Percentiles rank a stretch among this genome's conserved stretches.
These are phyloP conservation scores for Zygoascus tannicola DNA, from an alignment of 805 yeast genomes.

Conservation along the genomic window DNA sequence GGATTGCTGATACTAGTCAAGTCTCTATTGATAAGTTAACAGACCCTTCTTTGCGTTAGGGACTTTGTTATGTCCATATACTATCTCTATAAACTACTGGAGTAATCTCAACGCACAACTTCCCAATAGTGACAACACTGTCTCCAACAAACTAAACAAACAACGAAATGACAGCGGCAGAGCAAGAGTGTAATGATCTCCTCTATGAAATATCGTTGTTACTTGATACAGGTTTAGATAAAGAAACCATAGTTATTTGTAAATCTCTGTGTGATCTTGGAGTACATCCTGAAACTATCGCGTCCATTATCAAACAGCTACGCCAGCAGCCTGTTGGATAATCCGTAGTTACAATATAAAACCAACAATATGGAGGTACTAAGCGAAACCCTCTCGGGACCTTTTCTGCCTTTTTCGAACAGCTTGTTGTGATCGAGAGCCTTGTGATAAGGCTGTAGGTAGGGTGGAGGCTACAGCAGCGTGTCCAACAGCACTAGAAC, in stretches of 20 bases:
- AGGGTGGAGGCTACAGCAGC: not conserved
- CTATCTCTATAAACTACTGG: too few relatives aligned
- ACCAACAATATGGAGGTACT: not conserved
- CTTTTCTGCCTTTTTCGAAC: not conserved
- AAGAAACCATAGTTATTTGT: slow-evolving; percentile 19
- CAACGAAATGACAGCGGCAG: too few relatives aligned
- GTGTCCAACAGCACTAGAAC: not conserved
- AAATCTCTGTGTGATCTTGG: slow-evolving; percentile 25
- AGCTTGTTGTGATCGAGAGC: too few relatives aligned
- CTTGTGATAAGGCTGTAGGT: not conserved
- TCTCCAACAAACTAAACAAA: too few relatives aligned
- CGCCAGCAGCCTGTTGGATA: not conserved
- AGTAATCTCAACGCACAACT: too few relatives aligned
- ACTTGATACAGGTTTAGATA: slow-evolving; percentile 24
- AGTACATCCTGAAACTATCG: slow-evolving; percentile 25
- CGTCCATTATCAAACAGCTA: slow-evolving; percentile 4
- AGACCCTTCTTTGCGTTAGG: too few relatives aligned
- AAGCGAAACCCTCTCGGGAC: not conserved
- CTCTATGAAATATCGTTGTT: slow-evolving; percentile 24
- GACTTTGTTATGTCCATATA: too few relatives aligned
- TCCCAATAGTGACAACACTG: too few relatives aligned
- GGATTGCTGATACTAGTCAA: too few relatives aligned
- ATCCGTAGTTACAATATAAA: not conserved
- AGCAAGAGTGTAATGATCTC: slow-evolving; percentile 2
- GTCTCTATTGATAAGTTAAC: too few relatives aligned